These are phyloP conservation scores for Fomitopsis pinicola DNA, from an alignment of 1,284 basidiomycete species.

Conservation along the genomic window DNA sequence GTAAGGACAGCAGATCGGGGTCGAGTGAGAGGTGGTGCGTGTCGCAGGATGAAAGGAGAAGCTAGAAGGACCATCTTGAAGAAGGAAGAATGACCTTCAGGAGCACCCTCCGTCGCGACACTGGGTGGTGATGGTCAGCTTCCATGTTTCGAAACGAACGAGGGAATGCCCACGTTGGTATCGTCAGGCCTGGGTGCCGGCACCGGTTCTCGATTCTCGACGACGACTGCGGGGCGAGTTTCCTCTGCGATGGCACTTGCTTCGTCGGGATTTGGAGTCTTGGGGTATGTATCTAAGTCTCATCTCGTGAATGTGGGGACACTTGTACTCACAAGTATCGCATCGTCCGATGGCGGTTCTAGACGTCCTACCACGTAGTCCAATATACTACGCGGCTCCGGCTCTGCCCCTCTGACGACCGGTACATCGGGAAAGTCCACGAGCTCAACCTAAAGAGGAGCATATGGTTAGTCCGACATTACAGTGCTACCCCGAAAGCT, in stretches of 20 bases:
- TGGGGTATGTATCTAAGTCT: background rate
- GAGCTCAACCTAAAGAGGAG: background rate
- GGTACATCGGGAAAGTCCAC: background rate
- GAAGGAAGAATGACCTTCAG: background rate
- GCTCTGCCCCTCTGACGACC: background rate
- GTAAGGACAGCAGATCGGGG: background rate
- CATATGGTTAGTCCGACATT: background rate
- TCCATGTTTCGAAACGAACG: too few relatives aligned
- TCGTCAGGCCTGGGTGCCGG: background rate
- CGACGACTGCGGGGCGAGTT: background rate
- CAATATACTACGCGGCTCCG: background rate
- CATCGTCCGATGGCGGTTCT: background rate
- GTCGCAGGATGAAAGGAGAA: background rate
- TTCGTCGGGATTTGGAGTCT: background rate
- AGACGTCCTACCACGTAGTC: background rate
- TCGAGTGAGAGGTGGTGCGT: background rate
- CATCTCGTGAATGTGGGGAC: background rate
- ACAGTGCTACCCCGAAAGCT: background rate
- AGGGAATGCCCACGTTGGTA: background rate
- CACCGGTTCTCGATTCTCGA: background rate
- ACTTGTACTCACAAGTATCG: background rate
- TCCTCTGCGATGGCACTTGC: background rate
- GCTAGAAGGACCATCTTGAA: background rate
- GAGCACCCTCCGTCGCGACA: background rate
- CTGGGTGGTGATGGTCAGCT: background rate